phyloP scores from a whole-genome alignment of 345 rosid species.

The Turritis glabra region DNA sequence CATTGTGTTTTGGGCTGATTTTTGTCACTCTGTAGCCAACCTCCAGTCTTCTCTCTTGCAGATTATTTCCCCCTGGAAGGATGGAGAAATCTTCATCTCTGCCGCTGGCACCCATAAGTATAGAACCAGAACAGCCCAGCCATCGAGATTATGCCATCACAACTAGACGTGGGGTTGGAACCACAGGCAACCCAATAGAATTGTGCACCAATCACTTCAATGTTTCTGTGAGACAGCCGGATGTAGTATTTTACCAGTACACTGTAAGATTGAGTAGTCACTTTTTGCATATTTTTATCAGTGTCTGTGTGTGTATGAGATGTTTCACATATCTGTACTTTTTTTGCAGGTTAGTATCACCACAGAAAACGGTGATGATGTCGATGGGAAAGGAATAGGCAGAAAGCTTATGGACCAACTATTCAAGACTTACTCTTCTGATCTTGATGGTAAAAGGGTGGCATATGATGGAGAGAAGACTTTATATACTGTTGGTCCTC shows the following conservation, averaged over 20 bases:
- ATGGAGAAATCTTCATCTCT: conserved; percentile 51
- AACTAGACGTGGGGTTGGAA: conserved; percentile 57
- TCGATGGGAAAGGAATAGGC: conserved; percentile 66
- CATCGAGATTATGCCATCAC: conserved; percentile 52
- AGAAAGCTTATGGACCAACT: conserved; percentile 72
- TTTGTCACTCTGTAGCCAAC: neutral
- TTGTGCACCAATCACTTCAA: conserved; percentile 73
- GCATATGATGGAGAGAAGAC: conserved; percentile 86
- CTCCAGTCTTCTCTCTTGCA: conserved; percentile 7
- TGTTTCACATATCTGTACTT: neutral
- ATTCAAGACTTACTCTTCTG: conserved; percentile 64
- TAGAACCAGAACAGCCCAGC: conserved; percentile 35
- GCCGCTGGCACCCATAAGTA: conserved; percentile 40
- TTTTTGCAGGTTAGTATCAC: conserved; percentile 61
- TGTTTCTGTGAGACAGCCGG: conserved; percentile 52
- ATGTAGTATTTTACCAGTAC: conserved; percentile 77
- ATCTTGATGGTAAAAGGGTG: conserved; percentile 57
- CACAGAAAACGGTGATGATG: conserved; percentile 52
- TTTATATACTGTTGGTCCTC: conserved; percentile 75
- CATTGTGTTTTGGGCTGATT: conserved; percentile 6
- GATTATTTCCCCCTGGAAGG: conserved; percentile 19
- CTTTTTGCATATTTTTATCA: conserved; percentile 14
- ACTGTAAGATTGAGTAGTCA: conserved; percentile 50
- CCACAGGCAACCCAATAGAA: conserved; percentile 46
- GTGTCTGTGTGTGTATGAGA: conserved; percentile 13